Evolutionary conservation across 768 basidiomycete species (phyloP).

Genomic region (Leccinum longicurvipes): DNA sequence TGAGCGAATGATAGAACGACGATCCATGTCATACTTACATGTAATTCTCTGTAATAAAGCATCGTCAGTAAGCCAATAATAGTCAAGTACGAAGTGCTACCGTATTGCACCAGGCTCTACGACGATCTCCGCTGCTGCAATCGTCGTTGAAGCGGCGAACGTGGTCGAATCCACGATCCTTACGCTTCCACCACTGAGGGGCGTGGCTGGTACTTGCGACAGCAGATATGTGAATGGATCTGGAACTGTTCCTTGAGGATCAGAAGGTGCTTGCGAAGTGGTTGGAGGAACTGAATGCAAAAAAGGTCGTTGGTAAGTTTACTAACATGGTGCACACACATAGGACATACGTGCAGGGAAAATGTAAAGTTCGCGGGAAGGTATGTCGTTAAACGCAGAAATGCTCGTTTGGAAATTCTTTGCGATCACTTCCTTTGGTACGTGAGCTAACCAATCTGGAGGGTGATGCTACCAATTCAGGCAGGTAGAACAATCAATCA

Average conservation of each 20-base stretch:
- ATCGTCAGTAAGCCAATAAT: background rate
- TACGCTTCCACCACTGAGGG: constrained; percentile 49
- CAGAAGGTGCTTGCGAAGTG: constrained; percentile 28
- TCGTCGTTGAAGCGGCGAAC: constrained; percentile 48
- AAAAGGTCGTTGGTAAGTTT: background rate
- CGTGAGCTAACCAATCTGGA: constrained; percentile 58
- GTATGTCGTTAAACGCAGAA: constrained; percentile 50
- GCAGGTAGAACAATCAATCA: background rate
- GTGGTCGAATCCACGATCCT: constrained; percentile 55
- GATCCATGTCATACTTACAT: constrained; percentile 35
- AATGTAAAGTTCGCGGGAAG: constrained; percentile 51
- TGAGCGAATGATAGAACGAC: background rate
- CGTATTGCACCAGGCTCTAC: constrained; percentile 56
- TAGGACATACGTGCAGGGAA: constrained; percentile 34
- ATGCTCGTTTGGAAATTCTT: constrained; percentile 54
- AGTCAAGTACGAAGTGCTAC: constrained; percentile 23
- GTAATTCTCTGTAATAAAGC: constrained; percentile 43
- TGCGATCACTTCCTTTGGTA: constrained; percentile 50
- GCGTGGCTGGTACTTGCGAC: constrained; percentile 42
- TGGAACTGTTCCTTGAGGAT: constrained; percentile 39
- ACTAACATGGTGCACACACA: background rate
- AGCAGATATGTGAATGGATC: constrained; percentile 48
- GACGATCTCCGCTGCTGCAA: constrained; percentile 52
- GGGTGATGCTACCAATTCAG: background rate
- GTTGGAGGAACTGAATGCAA: constrained; percentile 34